These are phyloP conservation scores for Albugo candida DNA, from an alignment of 352 stramenopile genomes.

Conservation along the genomic window DNA sequence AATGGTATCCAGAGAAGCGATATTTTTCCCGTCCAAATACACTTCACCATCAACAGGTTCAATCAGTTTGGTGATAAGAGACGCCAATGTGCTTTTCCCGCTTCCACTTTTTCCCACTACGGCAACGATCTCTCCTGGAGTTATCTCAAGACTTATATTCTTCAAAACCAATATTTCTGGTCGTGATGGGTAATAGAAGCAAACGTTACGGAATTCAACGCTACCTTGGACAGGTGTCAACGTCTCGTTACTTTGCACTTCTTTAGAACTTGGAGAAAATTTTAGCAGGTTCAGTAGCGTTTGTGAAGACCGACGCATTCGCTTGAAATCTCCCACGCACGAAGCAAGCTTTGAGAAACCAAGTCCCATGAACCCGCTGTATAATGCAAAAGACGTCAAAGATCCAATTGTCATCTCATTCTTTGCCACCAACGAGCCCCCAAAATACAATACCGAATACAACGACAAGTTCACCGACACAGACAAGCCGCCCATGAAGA, in stretches of 20 bases:
- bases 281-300: conserved; percentile 49
- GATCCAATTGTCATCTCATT: conserved; percentile 79
- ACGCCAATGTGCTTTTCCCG: conserved; percentile 70
- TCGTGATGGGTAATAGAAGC: conserved; percentile 64
- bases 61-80: conserved; percentile 63
- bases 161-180: conserved; percentile 49
- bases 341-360: conserved; percentile 77
- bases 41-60: conserved; percentile 31
- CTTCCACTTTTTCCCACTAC: conserved; percentile 73
- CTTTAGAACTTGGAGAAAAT: conserved; percentile 14
- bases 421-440: conserved; percentile 62
- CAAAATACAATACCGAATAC: conserved; percentile 81
- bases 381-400: conserved; percentile 80
- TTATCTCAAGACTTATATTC: conserved; percentile 40
- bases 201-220: conserved; percentile 64
- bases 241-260: conserved; percentile 19
- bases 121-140: conserved; percentile 61
- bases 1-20: conserved; percentile 34
- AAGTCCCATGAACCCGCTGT: conserved; percentile 81
- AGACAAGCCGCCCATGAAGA: conserved; percentile 82
- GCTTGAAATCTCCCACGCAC: conserved; percentile 58
- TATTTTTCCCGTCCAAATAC: conserved; percentile 50
- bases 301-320: conserved; percentile 46
- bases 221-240: conserved; percentile 29
- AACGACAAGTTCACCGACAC: conserved; percentile 79